Evolutionary conservation across 2,329 filamentous ascomycete genomes (phyloP), one percentile per base, ranked within the genome.

Genomic region (Remersonia thermophila): DNA sequence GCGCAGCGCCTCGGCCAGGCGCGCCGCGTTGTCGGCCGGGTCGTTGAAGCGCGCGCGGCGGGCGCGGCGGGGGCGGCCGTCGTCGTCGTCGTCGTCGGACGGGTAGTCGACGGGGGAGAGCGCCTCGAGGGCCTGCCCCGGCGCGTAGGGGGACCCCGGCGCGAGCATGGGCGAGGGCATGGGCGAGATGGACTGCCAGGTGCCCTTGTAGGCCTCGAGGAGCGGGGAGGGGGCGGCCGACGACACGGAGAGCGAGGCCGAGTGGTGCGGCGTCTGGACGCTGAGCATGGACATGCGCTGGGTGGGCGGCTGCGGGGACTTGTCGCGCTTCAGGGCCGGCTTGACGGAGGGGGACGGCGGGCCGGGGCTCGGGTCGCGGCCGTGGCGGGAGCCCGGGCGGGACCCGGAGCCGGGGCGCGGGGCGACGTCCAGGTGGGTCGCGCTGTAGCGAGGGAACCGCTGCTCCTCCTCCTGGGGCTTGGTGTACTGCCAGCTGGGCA

Each of bases 111-210:
- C 51, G 0, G 73, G 69, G 0, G 70, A 72, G 11, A 76, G 57
- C 1, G 65, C 58, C 27, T 75, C 70, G 17, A 70, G 47, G 18
- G 60, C 44, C 10, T 57, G 50, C 13, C 25, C 25, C 10, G 57
- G 50, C n/a, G 5, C 27, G 11, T 11, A 5, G 6, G 41, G 41
- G 17, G 51, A 50, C 28, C 69, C 60, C 3, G 74, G 57, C 3
- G 76, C 52, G 50, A 78, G 66, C 16, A 87, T 63, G 1, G 87
- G 84, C 0, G 86, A 86, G 0, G 87, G 87, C 84, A 95, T 94
- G 0, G 89, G 87, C 0, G 87, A 94, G 49, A 93, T 83, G 39
- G 83, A 84, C 58, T 96, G 89, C 51, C 93, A 96, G 1, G 87
- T 94, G 27, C 89, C 89, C 43, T 80, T 81, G 59, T 96, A 96